Percentiles rank a stretch among this genome's conserved stretches.
These are phyloP conservation scores for Steccherinum ochraceum DNA, from an alignment of 768 basidiomycete species.

Conservation along the genomic window DNA sequence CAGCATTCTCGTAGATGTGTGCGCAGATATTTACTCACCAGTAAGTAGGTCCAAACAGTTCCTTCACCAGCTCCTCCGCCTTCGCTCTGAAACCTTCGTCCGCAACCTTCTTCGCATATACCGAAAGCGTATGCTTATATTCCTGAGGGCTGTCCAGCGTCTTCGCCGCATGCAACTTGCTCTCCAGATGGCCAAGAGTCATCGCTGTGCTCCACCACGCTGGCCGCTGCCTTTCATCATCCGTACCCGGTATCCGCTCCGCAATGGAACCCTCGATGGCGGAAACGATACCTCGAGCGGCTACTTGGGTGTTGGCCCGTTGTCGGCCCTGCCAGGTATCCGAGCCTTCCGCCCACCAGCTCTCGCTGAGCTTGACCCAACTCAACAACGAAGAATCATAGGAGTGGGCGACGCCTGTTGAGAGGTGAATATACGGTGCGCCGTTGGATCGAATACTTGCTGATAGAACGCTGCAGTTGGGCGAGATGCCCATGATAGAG, in stretches of 20 bases:
- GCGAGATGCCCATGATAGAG: slow-evolving; percentile 48
- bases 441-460: slow-evolving; percentile 75
- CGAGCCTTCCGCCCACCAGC: slow-evolving; percentile 83
- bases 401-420: slow-evolving; percentile 72
- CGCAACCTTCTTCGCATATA: slow-evolving; percentile 81
- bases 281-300: slow-evolving; percentile 47
- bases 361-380: slow-evolving; percentile 73
- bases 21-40: slow-evolving; percentile 48
- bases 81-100: slow-evolving; percentile 86
- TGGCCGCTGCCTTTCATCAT: slow-evolving; percentile 43
- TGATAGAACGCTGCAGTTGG: slow-evolving; percentile 56
- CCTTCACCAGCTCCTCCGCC: slow-evolving; percentile 87
- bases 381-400: slow-evolving; percentile 62
- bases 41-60: slow-evolving; percentile 86
- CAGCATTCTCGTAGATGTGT: too few relatives aligned
- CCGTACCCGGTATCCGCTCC: slow-evolving; percentile 15
- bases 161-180: slow-evolving; percentile 65
- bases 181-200: slow-evolving; percentile 87
- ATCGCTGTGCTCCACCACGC: slow-evolving; percentile 80
- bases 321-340: slow-evolving; percentile 77
- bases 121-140: slow-evolving; percentile 67
- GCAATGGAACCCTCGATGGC: slow-evolving; percentile 26
- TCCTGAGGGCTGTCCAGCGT: slow-evolving; percentile 79
- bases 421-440: slow-evolving; percentile 66
- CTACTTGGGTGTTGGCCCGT: slow-evolving; percentile 33